phyloP scores from a whole-genome alignment of 768 basidiomycete genomes.

The Pilatotrama ljubarskyi region DNA sequence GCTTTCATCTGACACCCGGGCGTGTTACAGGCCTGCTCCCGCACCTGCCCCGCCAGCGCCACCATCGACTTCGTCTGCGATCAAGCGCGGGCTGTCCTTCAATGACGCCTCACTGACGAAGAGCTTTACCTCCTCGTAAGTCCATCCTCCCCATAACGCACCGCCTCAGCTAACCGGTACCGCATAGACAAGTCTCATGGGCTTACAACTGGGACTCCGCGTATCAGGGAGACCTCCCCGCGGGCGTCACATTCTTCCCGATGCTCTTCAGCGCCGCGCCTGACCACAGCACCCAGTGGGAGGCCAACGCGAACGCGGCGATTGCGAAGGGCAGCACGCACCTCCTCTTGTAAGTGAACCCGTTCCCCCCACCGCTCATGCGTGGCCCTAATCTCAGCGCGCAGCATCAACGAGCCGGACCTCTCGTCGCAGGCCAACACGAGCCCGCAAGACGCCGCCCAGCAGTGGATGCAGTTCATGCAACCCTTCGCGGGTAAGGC shows the following conservation, averaged over 20 bases:
- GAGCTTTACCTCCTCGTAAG: slow-evolving; percentile 25
- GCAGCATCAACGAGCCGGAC: slow-evolving; percentile 36
- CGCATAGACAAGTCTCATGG: slow-evolving; percentile 25
- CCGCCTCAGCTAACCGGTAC: background rate
- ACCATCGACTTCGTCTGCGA: background rate
- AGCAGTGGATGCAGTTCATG: slow-evolving; percentile 33
- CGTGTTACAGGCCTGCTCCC: slow-evolving; percentile 3
- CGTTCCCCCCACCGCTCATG: background rate
- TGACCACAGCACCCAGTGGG: slow-evolving; percentile 27
- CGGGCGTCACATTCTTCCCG: slow-evolving; percentile 26
- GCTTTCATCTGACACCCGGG: slow-evolving; percentile 9
- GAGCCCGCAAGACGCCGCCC: slow-evolving; percentile 29
- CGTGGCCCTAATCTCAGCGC: background rate
- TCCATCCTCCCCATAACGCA: background rate
- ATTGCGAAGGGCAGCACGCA: slow-evolving; percentile 31
- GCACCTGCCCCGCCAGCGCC: slow-evolving; percentile 10
- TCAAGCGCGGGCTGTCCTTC: slow-evolving; percentile 34
- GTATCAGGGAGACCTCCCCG: slow-evolving; percentile 20
- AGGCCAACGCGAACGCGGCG: slow-evolving; percentile 28
- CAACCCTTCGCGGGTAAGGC: slow-evolving; percentile 34
- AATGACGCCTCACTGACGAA: slow-evolving; percentile 27
- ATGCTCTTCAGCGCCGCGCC: slow-evolving; percentile 29
- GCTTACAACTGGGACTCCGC: slow-evolving; percentile 32
- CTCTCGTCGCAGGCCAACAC: slow-evolving; percentile 32
- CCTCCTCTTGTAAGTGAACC: slow-evolving; percentile 28